These are phyloP conservation scores for Adenanthera pavonina DNA, from an alignment of 306 rosid species.

Conservation along the genomic window DNA sequence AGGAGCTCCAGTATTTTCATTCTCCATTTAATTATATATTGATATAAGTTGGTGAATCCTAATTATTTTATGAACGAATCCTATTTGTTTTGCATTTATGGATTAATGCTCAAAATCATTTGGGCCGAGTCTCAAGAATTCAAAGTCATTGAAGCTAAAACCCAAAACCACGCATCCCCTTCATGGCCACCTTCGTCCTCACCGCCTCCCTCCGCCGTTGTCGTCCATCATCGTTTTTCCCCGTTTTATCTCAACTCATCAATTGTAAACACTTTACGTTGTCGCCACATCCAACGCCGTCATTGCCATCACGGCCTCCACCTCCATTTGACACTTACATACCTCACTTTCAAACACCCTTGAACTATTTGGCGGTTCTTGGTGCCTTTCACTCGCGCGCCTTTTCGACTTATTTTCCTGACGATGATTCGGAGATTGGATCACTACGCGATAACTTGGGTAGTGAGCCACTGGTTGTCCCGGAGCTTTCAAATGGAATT, in stretches of 20 bases:
- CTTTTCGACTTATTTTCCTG: constrained; percentile 53
- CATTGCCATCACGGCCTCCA: constrained; percentile 4
- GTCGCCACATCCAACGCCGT: background rate
- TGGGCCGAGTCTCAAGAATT: no score
- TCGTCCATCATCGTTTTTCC: constrained; percentile 30
- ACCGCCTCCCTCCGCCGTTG: constrained; percentile 56
- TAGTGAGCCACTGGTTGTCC: constrained; percentile 32
- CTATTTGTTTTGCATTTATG: no score
- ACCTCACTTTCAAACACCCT: constrained; percentile 24
- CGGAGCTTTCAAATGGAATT: constrained; percentile 46
- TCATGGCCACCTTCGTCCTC: constrained; percentile 66
- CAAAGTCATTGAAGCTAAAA: no score
- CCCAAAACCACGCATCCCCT: background rate
- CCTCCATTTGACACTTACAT: constrained; percentile 21
- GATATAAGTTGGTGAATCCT: no score
- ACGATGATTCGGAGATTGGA: constrained; percentile 43
- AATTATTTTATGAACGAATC: no score
- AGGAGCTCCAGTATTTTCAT: no score
- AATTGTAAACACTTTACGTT: constrained; percentile 34
- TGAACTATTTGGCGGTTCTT: constrained; percentile 34
- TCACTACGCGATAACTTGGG: constrained; percentile 35
- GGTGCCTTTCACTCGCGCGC: constrained; percentile 53
- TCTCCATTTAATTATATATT: no score
- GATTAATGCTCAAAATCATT: no score
- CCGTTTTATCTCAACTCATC: constrained; percentile 37